Evolutionary conservation across 208 protist genomes (phyloP).

Genomic region (Crithidia mellificae): DNA sequence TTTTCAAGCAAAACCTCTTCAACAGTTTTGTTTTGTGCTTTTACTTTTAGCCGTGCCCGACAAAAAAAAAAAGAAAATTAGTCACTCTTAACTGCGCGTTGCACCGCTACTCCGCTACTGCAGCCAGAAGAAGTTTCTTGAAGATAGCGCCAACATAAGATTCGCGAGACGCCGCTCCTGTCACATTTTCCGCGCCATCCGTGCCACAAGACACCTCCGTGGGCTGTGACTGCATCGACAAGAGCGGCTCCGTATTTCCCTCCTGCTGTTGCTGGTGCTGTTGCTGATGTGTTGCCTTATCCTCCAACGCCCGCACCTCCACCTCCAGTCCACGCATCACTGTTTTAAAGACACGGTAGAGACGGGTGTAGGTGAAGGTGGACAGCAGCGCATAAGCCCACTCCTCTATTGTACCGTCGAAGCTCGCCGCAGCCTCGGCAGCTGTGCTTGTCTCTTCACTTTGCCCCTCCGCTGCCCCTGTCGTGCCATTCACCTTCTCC

Average conservation of each 20-base stretch:
- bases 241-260: neutral
- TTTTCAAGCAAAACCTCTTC: too few relatives aligned
- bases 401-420: neutral
- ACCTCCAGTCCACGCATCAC: conserved; percentile 34
- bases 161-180: neutral
- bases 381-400: conserved; percentile 27
- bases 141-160: conserved; percentile 7
- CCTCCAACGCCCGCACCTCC: conserved; percentile 18
- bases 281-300: neutral
- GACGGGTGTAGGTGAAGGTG: conserved; percentile 23
- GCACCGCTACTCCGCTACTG: conserved; percentile 17
- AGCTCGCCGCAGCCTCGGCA: neutral
- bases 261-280: neutral
- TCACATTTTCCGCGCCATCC: neutral
- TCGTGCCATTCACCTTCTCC: too few relatives aligned
- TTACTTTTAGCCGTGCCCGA: too few relatives aligned
- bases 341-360: conserved; percentile 27
- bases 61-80: conserved; percentile 5
- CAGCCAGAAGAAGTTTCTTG: conserved; percentile 12
- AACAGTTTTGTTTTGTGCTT: too few relatives aligned
- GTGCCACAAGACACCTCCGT: too few relatives aligned
- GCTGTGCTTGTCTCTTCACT: neutral
- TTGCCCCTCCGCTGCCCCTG: neutral
- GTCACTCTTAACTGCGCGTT: neutral
- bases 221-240: too few relatives aligned